Percentiles rank a stretch among this genome's conserved stretches.
Conservation (phyloP, 2,329 filamentous ascomycete species). For the Cercospora zeina region DNA sequence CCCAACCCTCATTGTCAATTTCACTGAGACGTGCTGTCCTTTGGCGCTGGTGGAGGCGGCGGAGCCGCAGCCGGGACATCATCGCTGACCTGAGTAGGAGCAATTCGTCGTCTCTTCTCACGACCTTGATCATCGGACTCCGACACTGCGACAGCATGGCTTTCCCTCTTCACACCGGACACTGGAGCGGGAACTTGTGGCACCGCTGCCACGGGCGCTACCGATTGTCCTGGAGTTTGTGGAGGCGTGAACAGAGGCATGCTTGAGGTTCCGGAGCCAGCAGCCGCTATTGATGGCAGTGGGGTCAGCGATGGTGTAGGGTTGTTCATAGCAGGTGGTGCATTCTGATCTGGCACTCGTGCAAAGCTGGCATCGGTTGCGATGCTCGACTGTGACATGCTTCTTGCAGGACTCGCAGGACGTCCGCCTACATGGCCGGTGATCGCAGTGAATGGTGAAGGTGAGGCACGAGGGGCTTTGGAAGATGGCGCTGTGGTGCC, state of each 20-base stretch:
- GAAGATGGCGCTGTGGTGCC: slow-evolving; percentile 15
- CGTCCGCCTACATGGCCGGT: slow-evolving; percentile 44
- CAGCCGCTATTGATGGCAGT: slow-evolving; percentile 42
- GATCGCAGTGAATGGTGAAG: slow-evolving; percentile 52
- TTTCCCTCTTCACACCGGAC: slow-evolving; percentile 38
- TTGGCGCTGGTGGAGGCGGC: slow-evolving; percentile 1
- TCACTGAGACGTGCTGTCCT: slow-evolving; percentile 5
- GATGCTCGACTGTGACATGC: slow-evolving; percentile 81
- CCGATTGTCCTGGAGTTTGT: slow-evolving; percentile 67
- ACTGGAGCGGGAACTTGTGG: slow-evolving; percentile 14
- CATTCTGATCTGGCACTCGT: slow-evolving; percentile 49
- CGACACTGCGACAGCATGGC: slow-evolving; percentile 37
- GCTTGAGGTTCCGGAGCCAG: slow-evolving; percentile 30
- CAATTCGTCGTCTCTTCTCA: slow-evolving; percentile 50
- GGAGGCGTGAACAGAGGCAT: slow-evolving; percentile 86
- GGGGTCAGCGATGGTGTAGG: slow-evolving; percentile 40
- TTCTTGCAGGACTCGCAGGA: slow-evolving; percentile 76
- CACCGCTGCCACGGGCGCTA: slow-evolving; percentile 23
- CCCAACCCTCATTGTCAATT: neutral
- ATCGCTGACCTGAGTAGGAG: slow-evolving; percentile 46
- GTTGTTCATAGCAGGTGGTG: slow-evolving; percentile 41
- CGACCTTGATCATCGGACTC: slow-evolving; percentile 41
- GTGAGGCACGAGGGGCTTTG: slow-evolving; percentile 50
- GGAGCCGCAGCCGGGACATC: slow-evolving; percentile 6
- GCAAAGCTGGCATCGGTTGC: slow-evolving; percentile 59